phyloP scores from a whole-genome alignment of 495 filamentous ascomycete species.

The Lineolata rhizophorae region DNA sequence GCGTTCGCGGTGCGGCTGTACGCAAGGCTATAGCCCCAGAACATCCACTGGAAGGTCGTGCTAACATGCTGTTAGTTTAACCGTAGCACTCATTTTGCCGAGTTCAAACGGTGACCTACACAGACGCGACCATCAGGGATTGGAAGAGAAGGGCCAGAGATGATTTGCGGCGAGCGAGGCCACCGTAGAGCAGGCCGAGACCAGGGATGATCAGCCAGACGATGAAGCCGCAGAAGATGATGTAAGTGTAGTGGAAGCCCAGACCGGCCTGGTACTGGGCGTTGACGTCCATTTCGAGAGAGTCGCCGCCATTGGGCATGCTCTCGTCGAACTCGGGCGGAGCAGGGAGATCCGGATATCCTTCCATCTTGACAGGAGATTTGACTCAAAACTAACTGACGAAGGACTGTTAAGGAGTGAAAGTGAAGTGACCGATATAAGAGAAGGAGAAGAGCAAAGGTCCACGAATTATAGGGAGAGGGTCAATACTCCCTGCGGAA shows the following conservation, averaged over 20 bases:
- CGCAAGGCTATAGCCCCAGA: slow-evolving; percentile 35
- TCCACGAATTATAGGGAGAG: too few relatives aligned
- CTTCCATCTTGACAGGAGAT: too few relatives aligned
- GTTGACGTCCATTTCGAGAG: slow-evolving; percentile 22
- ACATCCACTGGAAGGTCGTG: slow-evolving; percentile 32
- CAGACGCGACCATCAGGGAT: slow-evolving; percentile 23
- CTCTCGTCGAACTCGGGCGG: slow-evolving; percentile 13
- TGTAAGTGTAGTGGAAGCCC: slow-evolving; percentile 29
- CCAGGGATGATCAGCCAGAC: slow-evolving; percentile 39
- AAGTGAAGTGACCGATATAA: too few relatives aligned
- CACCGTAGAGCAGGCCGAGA: slow-evolving; percentile 34
- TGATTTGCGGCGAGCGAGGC: slow-evolving; percentile 34
- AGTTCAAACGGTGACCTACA: slow-evolving; percentile 9
- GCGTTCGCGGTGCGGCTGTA: slow-evolving; percentile 27
- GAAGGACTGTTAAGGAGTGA: too few relatives aligned
- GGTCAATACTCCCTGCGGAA: too few relatives aligned
- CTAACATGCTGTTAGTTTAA: slow-evolving; percentile 1
- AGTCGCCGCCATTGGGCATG: slow-evolving; percentile 15
- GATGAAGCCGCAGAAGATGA: slow-evolving; percentile 27
- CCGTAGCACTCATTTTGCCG: background rate
- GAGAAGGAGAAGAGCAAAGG: too few relatives aligned
- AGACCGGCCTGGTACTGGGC: slow-evolving; percentile 25
- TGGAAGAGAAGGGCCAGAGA: slow-evolving; percentile 34
- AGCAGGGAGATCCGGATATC: too few relatives aligned
- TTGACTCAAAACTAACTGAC: too few relatives aligned